phyloP scores from a whole-genome alignment of 768 basidiomycete species.

The Kwoniella botswanensis region DNA sequence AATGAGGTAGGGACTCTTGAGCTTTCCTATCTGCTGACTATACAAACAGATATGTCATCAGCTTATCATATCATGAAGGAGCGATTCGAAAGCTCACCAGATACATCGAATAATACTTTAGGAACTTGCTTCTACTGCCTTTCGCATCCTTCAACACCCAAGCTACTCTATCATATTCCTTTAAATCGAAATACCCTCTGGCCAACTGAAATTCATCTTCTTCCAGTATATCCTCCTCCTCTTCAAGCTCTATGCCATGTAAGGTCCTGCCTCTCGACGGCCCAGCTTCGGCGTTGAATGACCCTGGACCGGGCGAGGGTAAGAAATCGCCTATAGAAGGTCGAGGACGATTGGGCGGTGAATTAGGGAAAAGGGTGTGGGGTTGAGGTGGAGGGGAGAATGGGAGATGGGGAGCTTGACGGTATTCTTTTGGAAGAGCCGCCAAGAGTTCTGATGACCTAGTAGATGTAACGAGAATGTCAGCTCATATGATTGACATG shows the following conservation, averaged over 20 bases:
- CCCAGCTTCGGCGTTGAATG: constrained; percentile 39
- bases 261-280: constrained; percentile 43
- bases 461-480: neutral
- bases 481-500: neutral
- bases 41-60: neutral
- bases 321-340: constrained; percentile 46
- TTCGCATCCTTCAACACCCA: constrained; percentile 69
- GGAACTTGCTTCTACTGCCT: constrained; percentile 75
- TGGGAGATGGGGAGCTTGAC: constrained; percentile 41
- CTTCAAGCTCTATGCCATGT: constrained; percentile 49
- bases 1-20: constrained; percentile 70
- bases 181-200: constrained; percentile 72
- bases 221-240: constrained; percentile 69
- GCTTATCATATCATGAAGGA: neutral
- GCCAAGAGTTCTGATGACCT: constrained; percentile 50
- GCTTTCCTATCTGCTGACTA: constrained; percentile 84
- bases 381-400: constrained; percentile 48
- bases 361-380: constrained; percentile 20
- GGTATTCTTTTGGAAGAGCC: constrained; percentile 39
- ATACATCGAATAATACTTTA: constrained; percentile 79
- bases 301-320: constrained; percentile 46
- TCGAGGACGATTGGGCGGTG: constrained; percentile 25
- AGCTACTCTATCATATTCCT: constrained; percentile 76
- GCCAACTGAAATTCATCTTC: constrained; percentile 68
- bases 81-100: constrained; percentile 68